These are phyloP conservation scores for Penstemon newberryi DNA, from an alignment of 257 asterid species.

Conservation along the genomic window DNA sequence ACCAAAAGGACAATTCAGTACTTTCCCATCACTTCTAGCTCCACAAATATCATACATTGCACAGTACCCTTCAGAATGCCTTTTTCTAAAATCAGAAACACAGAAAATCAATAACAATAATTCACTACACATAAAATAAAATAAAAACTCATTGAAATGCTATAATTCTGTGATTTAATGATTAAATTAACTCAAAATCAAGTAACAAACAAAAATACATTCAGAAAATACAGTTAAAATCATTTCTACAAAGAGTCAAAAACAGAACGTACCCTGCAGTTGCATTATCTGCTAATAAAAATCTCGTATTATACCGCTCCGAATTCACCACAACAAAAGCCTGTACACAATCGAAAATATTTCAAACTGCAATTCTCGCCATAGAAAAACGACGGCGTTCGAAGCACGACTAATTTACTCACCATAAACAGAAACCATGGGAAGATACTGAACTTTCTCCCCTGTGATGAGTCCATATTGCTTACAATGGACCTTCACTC, in stretches of 20 bases:
- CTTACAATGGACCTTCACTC: conserved; percentile 30
- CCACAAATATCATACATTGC: conserved; percentile 96
- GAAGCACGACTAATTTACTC: conserved; percentile 19
- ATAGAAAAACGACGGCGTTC: conserved; percentile 24
- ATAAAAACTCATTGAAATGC: not conserved
- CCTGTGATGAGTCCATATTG: conserved; percentile 27
- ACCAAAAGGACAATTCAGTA: conserved; percentile 82
- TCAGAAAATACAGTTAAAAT: not conserved
- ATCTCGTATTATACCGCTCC: conserved; percentile 44
- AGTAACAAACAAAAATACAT: not conserved
- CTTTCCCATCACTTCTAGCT: conserved; percentile 77
- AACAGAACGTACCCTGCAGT: conserved; percentile 43
- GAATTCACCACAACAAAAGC: conserved; percentile 41
- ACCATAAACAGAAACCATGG: conserved; percentile 38
- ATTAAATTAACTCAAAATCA: not conserved
- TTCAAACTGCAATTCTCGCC: not conserved
- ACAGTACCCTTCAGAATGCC: conserved; percentile 76
- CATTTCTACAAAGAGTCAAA: conserved; percentile 6
- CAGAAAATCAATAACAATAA: conserved; percentile 9
- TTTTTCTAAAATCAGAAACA: conserved; percentile 41
- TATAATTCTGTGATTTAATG: no score
- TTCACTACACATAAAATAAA: conserved; percentile 1
- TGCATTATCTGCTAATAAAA: conserved; percentile 41
- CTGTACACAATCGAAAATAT: conserved; percentile 35
- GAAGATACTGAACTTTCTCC: conserved; percentile 30